Base-by-base conservation (phyloP, 768 basidiomycete genomes). In the Termitomyces sp. region DNA sequence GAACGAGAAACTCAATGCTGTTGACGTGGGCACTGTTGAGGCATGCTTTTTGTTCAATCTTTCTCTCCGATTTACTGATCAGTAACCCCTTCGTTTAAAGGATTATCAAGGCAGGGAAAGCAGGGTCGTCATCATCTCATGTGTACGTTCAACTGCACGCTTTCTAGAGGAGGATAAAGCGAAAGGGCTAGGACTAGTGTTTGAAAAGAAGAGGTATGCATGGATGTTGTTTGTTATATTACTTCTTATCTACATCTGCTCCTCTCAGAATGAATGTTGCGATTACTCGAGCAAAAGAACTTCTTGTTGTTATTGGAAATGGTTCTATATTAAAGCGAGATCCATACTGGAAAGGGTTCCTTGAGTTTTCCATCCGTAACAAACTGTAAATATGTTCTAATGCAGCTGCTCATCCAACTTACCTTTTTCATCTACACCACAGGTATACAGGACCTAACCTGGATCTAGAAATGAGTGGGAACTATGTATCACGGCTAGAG, bases 11-110 rank as follows among this genome's bases (percentile, higher is more conserved):
- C 63, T 79, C 48, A 66, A 67, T 61, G 74, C 72, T 11, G 79
- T 82, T 15, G 78, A 81, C 63, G 80, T 82, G 47, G 81, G 81
- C 7, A 82, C 77, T 44, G 78, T 82, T 34, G 81, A 82, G 72
- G 79, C 79, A 31, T 44, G 61, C 39, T 60, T 13, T 24, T 30
- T 3, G 31, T 47, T 31, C 7, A 7, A 9, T 11, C 8, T n/a
- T 13, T 18, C 22, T 22, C 27, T 33, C 15, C n/a, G 6, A 24
- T 16, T 27, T 0, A 8, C 2, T 45, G 42, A 42, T 24, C 15
- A 22, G 18, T 20, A 30, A 47, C 18, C 24, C 6, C n/a, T n/a
- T 47, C 31, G n/a, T 15, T 42, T 5, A 27, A 57, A 76, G 76
- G 80, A 81, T 62, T 81, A 77, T 59, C 81, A 81, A 73, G 79